Base-by-base conservation (phyloP, 495 filamentous ascomycete genomes). In the Daldinia bambusicola region DNA sequence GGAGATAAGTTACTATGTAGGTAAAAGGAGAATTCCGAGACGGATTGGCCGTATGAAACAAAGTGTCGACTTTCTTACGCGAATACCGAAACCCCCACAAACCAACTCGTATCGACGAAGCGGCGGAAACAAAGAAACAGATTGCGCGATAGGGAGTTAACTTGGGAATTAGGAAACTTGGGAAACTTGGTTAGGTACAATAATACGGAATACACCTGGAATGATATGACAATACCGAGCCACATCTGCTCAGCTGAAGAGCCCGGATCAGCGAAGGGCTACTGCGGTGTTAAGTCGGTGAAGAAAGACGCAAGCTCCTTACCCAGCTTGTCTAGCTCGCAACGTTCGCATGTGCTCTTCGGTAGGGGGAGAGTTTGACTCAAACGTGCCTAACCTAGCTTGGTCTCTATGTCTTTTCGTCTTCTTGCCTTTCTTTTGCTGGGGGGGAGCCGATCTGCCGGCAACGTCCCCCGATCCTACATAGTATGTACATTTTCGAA, bases 241-340 rank as follows among this genome's bases (percentile, higher is more conserved):
- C 71, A 74, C 66, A 69, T 34, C 53, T 63, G 55, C 48, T 74
- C 71, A 70, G 71, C 66, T 70, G 66, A 70, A 40, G 62, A 70
- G 71, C 71, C 43, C 45, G 51, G 71, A 70, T 66, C 71, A 70
- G 26, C 43, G 0, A 50, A 67, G 55, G 71, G 70, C 41, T 68
- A 63, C n/a, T 65, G 70, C 70, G 51, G 50, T 51, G 34, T 32
- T 48, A 55, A 72, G 65, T 72, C 70, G 70, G 70, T 72, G 70
- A 72, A 56, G 32, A 37, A 60, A 68, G 60, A 52, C 52, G 38
- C 37, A 65, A 65, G 53, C 61, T 68, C 64, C 53, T 68, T 61
- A 51, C 60, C 50, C 50, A 53, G 63, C 53, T 56, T 72, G 43
- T 52, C 55, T 55, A 48, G 43, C 43, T 48, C 43, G 43, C 18